A percentile compares a stretch with the other conserved stretches of the same genome.
These are phyloP conservation scores for Xylaria cubensis DNA, from an alignment of 495 filamentous ascomycete species.

Conservation along the genomic window DNA sequence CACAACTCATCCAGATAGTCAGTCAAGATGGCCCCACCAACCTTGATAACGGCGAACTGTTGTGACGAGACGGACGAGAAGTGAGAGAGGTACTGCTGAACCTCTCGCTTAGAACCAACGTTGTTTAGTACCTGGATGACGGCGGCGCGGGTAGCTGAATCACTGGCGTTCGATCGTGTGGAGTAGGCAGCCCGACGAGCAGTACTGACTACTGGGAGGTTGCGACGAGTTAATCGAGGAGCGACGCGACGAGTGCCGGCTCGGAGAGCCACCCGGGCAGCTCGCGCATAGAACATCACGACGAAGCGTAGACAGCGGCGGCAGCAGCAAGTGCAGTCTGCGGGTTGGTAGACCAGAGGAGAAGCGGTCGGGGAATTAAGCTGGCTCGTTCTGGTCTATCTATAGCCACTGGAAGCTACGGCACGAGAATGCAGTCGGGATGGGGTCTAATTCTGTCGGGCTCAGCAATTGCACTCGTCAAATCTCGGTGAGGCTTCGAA, in stretches of 20 bases:
- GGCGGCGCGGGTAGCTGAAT: conserved; percentile 75
- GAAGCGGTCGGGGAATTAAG: neutral
- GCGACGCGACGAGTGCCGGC: conserved; percentile 22
- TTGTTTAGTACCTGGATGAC: conserved; percentile 95
- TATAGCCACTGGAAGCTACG: conserved; percentile 10
- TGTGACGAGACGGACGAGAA: conserved; percentile 97
- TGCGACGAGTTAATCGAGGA: conserved; percentile 10
- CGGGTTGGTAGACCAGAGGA: neutral
- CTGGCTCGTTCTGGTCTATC: neutral
- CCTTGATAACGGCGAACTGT: conserved; percentile 99
- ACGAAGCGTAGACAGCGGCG: neutral
- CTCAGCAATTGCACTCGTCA: conserved; percentile 6
- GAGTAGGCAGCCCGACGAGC: conserved; percentile 35
- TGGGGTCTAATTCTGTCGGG: conserved; percentile 9
- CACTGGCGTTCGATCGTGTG: conserved; percentile 43
- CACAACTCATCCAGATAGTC: conserved; percentile 91
- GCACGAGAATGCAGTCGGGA: neutral
- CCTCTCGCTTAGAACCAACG: conserved; percentile 95
- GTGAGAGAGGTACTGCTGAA: conserved; percentile 97
- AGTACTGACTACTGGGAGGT: neutral
- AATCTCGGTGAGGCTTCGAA: conserved; percentile 19
- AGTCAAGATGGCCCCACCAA: conserved; percentile 95
- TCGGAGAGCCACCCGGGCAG: conserved; percentile 22
- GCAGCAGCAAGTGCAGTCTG: neutral
- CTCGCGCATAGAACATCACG: conserved; percentile 23